Base-by-base conservation (phyloP, 2,329 filamentous ascomycete species). In the Apiospora sp. region DNA sequence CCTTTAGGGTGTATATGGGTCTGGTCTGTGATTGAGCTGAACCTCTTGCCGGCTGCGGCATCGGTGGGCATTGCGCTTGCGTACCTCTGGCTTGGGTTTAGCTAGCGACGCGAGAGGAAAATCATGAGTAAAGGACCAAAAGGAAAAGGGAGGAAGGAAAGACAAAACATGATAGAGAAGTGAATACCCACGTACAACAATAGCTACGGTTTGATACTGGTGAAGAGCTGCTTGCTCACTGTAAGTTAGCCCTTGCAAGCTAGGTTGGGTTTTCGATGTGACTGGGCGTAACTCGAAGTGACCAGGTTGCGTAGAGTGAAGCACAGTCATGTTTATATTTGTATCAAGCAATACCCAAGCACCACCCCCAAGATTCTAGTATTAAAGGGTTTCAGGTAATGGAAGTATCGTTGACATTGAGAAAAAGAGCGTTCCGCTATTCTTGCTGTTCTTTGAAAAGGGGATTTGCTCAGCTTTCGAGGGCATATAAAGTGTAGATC, bases 1-100 rank as follows among this genome's bases (percentile, higher is more conserved):
- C 92, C 95, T 6, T 82, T 98, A 19, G 96, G 94, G 0, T 96
- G 94, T 54, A 82, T 98, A 24, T 98, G 96, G 95, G 89, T 98
- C 5, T 98, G 96, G 95, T 91, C 93, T 44, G 92, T 98, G 30
- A 88, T 98, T 24, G 96, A 99, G 84, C 88, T 98, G 83, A 88
- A 94, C 71, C 84, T 97, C 54, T 79, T 86, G 0, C 91, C 89
- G 78, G 93, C 93, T 0, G 84, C 92, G 1, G 76, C 82, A 16
- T 92, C 90, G 75, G 79, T 92, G 48, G 80, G 81, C 3, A 75
- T 83, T 1, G 83, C 85, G 1, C 85, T 78, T 1, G 79, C 75
- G 5, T 92, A 87, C 75, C 78, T 89, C 37, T 86, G 84, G 80
- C 58, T 64, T 5, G 58, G 58, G 1, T 64, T 64, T n/a, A 37